Conservation (phyloP, 257 asterid species). For the Leptodermis oblonga region DNA sequence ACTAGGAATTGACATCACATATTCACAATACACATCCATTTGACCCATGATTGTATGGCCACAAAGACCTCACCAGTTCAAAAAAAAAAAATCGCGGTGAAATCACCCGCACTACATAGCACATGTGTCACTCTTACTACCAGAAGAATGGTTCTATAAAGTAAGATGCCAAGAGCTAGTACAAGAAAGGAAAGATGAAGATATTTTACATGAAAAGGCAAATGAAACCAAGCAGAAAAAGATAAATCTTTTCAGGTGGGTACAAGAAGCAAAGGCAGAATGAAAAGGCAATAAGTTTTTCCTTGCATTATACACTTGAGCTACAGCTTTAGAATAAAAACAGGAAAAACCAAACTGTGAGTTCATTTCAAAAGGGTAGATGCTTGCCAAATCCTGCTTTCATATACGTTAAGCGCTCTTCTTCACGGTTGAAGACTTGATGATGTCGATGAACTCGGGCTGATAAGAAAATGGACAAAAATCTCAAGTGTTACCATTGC, state of each 20-base stretch:
- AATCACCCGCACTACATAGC: too few species aligned
- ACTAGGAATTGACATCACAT: neutral
- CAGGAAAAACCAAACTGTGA: neutral
- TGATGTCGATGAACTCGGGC: conserved; percentile 38
- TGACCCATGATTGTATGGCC: conserved; percentile 2
- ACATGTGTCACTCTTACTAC: too few species aligned
- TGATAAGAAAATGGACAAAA: conserved; percentile 9
- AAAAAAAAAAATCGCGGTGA: neutral
- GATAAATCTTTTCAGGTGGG: conserved; percentile 1
- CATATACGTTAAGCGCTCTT: conserved; percentile 12
- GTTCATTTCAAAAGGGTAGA: neutral
- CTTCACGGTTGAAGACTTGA: conserved; percentile 30
- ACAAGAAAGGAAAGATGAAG: neutral
- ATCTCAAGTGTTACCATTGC: neutral
- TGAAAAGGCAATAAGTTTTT: neutral
- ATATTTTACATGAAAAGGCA: neutral
- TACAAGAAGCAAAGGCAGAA: neutral
- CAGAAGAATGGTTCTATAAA: too few species aligned
- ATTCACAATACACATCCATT: too few species aligned
- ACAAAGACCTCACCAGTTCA: neutral
- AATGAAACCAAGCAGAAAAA: neutral
- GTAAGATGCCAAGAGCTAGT: neutral
- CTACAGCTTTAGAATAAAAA: neutral
- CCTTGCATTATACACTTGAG: conserved; percentile 5
- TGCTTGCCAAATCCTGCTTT: neutral